Conservation (phyloP, 192 early-diverging fungal species). For the Backusella parvicylindrica region DNA sequence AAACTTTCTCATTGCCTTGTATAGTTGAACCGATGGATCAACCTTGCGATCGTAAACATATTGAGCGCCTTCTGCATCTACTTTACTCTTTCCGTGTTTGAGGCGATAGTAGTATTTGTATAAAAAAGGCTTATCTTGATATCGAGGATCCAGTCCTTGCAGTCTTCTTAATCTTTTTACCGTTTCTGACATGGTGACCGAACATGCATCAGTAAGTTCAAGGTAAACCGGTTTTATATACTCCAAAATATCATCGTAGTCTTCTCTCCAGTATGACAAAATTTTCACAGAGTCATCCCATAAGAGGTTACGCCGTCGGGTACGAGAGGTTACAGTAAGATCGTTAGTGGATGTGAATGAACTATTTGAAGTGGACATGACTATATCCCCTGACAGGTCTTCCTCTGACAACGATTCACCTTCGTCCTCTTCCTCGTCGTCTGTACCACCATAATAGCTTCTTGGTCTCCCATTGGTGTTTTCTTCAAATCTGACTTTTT, state of each 20-base stretch:
- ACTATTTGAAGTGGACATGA: not conserved
- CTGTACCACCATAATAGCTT: constrained; percentile 2
- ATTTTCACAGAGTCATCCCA: constrained; percentile 9
- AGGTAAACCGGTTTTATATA: constrained; percentile 9
- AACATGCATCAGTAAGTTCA: constrained; percentile 18
- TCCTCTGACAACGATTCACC: not conserved
- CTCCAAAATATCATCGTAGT: constrained; percentile 20
- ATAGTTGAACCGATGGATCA: constrained; percentile 16
- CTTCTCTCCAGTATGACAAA: constrained; percentile 7
- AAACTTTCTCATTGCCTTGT: constrained; percentile 21
- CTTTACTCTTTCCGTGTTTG: not conserved
- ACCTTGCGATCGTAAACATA: not conserved
- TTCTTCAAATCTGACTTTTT: not conserved
- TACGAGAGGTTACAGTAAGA: not conserved
- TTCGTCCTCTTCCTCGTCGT: not conserved
- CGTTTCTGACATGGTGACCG: constrained; percentile 14
- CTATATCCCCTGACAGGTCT: not conserved
- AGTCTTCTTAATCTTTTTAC: constrained; percentile 14
- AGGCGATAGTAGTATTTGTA: constrained; percentile 1
- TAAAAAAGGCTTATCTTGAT: constrained; percentile 20
- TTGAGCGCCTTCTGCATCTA: not conserved
- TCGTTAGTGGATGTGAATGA: not conserved
- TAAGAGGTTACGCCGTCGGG: not conserved
- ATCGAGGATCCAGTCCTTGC: constrained; percentile 21
- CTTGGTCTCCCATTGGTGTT: not conserved